A percentile compares a stretch with the other conserved stretches of the same genome.
Conservation (phyloP, 768 basidiomycete species). For the Tremella fuciformis region DNA sequence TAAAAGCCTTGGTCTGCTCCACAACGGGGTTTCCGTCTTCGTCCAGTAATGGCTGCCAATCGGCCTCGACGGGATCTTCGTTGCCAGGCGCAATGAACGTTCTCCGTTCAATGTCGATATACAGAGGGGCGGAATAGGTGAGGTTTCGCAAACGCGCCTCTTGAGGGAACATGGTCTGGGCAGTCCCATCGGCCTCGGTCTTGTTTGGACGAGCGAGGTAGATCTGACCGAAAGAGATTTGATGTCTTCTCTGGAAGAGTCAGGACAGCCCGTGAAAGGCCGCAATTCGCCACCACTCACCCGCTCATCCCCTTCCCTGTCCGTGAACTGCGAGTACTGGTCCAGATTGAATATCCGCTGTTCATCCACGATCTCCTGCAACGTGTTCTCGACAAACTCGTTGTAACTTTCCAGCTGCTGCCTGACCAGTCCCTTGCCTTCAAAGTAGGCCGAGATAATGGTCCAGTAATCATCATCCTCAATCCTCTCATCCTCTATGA, state of each 20-base stretch:
- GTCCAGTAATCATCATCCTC: slow-evolving; percentile 51
- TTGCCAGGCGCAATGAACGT: slow-evolving; percentile 65
- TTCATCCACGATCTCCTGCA: slow-evolving; percentile 99
- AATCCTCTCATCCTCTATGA: slow-evolving; percentile 30
- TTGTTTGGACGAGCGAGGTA: slow-evolving; percentile 92
- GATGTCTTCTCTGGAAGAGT: slow-evolving; percentile 61
- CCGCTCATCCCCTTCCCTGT: slow-evolving; percentile 62
- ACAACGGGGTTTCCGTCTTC: slow-evolving; percentile 37
- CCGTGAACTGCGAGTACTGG: slow-evolving; percentile 93
- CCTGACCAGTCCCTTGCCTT: slow-evolving; percentile 92
- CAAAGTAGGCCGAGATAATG: slow-evolving; percentile 96
- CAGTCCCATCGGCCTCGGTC: slow-evolving; percentile 91
- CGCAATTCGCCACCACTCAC: slow-evolving; percentile 32
- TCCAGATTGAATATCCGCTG: slow-evolving; percentile 91
- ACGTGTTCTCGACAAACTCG: slow-evolving; percentile 97
- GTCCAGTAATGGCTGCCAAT: slow-evolving; percentile 57
- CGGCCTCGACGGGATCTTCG: slow-evolving; percentile 74
- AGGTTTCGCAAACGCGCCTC: slow-evolving; percentile 91
- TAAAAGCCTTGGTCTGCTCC: slow-evolving; percentile 73
- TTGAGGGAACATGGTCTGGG: slow-evolving; percentile 91
- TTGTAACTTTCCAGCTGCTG: slow-evolving; percentile 98
- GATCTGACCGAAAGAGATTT: slow-evolving; percentile 96
- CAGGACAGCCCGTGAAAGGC: neutral
- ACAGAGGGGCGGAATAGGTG: slow-evolving; percentile 92
- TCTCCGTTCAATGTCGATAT: slow-evolving; percentile 90